Evolutionary conservation across 305 asterid genomes (phyloP), one percentile per base, ranked within the genome.

Genomic region (Plantago rigida): DNA sequence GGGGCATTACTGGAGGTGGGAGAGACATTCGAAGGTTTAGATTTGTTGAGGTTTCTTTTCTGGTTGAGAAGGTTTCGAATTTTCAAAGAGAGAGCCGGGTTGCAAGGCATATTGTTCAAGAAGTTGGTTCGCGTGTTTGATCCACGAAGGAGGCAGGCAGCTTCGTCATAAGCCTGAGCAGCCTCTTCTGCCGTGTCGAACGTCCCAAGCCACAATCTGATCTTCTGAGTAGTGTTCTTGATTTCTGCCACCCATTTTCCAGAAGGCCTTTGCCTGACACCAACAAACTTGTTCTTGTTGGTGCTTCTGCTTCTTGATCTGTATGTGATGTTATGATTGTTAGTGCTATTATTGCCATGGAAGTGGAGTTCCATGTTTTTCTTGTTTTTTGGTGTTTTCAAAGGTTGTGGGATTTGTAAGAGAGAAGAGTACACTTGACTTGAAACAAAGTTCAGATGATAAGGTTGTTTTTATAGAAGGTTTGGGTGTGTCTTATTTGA

Each of bases 231-330:
- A 2, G 95, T 86, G 84, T 89, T 84, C 82, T 86, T 86, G 78
- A 89, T 86, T 66, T 89, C 95, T 0, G 92, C 95, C 1, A 89
- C 95, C 94, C 95, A 89, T 80, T 84, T 86, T 8, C 97, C 95
- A 1, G 95, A 89, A 6, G 97, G 86, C 79, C 97, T 73, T 62
- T 89, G 97, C 47, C 97, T 78, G 60, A 89, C 97, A 22, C 97
- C 97, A 11, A 86, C 84, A 62, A 78, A 89, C 66, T 84, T 86
- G 74, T 67, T 74, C 68, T 75, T 81, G 56, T 59, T 76, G 1
- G 60, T 57, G 52, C 60, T 65, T 52, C 64, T 67, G 36, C 13
- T 78, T 71, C 81, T 71, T 15, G 75, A 59, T 49, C 69, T 66
- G 64, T 61, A 49, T 9, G 62, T 15, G 50, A 60, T 13, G 15